Conservation (phyloP, 2,329 filamentous ascomycete genomes). For the Aspergillus spinulosporus region DNA sequence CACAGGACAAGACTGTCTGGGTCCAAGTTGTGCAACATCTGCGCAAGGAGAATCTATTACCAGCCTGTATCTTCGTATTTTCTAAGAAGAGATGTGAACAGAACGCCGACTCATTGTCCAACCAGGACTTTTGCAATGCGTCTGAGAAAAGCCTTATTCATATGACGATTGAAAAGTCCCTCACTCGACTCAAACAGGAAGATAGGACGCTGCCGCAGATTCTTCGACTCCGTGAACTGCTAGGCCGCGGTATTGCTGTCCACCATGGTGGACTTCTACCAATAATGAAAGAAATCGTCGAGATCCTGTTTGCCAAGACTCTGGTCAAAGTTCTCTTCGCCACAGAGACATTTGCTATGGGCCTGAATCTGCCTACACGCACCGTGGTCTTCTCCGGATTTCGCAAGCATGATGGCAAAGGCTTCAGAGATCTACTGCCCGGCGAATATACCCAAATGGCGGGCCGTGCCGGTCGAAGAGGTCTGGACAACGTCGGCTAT, state of each 20-base stretch:
- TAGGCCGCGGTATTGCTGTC: slow-evolving; percentile 87
- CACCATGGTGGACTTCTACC: slow-evolving; percentile 93
- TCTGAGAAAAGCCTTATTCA: slow-evolving; percentile 95
- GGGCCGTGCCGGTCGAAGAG: slow-evolving; percentile 86
- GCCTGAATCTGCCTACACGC: slow-evolving; percentile 88
- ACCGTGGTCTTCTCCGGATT: slow-evolving; percentile 98
- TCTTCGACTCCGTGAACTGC: slow-evolving; percentile 76
- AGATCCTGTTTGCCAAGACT: slow-evolving; percentile 92
- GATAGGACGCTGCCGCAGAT: slow-evolving; percentile 92
- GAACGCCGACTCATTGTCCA: slow-evolving; percentile 91
- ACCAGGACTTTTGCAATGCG: slow-evolving; percentile 91
- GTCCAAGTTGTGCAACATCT: slow-evolving; percentile 92
- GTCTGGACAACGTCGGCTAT: slow-evolving; percentile 86
- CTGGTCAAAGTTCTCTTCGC: slow-evolving; percentile 96
- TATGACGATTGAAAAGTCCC: slow-evolving; percentile 94
- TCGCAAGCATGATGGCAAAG: slow-evolving; percentile 90
- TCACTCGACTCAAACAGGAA: slow-evolving; percentile 86
- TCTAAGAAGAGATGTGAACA: slow-evolving; percentile 98
- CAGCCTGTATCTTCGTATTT: slow-evolving; percentile 96
- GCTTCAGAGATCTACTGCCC: slow-evolving; percentile 85
- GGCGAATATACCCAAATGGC: slow-evolving; percentile 99
- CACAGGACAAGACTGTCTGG: slow-evolving; percentile 95
- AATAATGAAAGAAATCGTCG: slow-evolving; percentile 96
- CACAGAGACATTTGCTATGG: slow-evolving; percentile 98
- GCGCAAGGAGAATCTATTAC: slow-evolving; percentile 80